A percentile compares a stretch with the other conserved stretches of the same genome.
phyloP scores from a whole-genome alignment of 1,284 basidiomycete genomes.

The Heterobasidion irregulare region DNA sequence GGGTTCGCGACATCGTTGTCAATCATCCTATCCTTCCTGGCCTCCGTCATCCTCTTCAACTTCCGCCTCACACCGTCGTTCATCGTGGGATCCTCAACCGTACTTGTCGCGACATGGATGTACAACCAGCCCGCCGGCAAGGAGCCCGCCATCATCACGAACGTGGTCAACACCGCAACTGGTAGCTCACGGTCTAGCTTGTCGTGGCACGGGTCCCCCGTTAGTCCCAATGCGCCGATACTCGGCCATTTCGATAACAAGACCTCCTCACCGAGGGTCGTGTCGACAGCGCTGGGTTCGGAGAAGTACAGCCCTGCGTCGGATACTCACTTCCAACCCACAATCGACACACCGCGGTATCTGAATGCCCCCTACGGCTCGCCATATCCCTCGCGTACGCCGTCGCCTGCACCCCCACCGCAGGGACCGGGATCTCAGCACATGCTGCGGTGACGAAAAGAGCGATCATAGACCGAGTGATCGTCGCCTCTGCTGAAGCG shows the following conservation, averaged over 20 bases:
- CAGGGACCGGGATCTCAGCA: not conserved
- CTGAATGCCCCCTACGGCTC: conserved; percentile 59
- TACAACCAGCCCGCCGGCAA: conserved; percentile 61
- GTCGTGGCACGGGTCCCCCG: conserved; percentile 43
- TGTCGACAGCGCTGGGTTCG: conserved; percentile 36
- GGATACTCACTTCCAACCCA: conserved; percentile 32
- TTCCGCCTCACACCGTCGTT: conserved; percentile 86
- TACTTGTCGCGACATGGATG: conserved; percentile 85
- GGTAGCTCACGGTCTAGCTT: conserved; percentile 17
- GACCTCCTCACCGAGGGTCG: conserved; percentile 36
- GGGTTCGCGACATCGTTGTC: conserved; percentile 93
- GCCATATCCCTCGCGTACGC: conserved; percentile 52
- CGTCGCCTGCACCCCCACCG: conserved; percentile 36
- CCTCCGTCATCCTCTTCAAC: conserved; percentile 84
- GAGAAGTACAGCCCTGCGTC: conserved; percentile 20
- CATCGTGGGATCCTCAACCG: conserved; percentile 76
- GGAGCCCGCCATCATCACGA: conserved; percentile 30
- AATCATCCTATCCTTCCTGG: conserved; percentile 91
- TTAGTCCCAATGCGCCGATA: conserved; percentile 45
- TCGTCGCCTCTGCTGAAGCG: not conserved
- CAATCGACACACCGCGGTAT: conserved; percentile 45
- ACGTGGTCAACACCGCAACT: conserved; percentile 14
- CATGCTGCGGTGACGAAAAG: too few relatives aligned
- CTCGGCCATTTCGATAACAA: conserved; percentile 48
- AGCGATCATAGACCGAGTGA: too few relatives aligned